Base-by-base conservation (phyloP, 768 basidiomycete species). In the Boletus tylopilopsis region DNA sequence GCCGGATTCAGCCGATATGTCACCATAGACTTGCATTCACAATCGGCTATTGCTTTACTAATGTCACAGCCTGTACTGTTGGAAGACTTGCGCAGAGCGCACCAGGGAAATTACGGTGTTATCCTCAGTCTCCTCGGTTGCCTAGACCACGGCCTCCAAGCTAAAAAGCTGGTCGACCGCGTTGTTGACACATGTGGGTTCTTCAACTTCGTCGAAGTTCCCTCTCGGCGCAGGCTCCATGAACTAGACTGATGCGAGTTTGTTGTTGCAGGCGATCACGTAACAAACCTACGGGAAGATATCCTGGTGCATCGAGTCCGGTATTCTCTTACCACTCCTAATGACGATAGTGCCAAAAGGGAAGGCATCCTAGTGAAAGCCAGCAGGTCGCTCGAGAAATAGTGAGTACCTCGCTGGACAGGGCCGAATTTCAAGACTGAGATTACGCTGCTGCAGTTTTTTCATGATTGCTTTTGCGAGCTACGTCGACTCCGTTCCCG, bases 381-480 rank as follows among this genome's bases (percentile, higher is more conserved):
- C 18, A 77, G 76, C 10, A 85, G 84, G 59, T 80, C 90, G 7
- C 64, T 94, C 35, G 91, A 94, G 69, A 91, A 93, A 78, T 94
- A 94, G 90, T 90, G 57, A n/a, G 84, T 68, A 3, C 29, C 15
- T n/a, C 8, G n/a, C 45, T 22, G 23, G 47, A 38, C 38, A 22
- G 44, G 22, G 25, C 11, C 25, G 23, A 44, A 18, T 45, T 38
- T 30, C 24, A 47, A 30, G 23, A 11, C 50, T 47, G 25, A 49
- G n/a, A 8, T 11, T n/a, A 22, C 12, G n/a, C 5, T 19, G 3
- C 36, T 10, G 18, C 49, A 93, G 90, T 67, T 96, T 95, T 73
- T 97, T 97, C 70, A 81, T 94, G 58, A 88, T 98, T 51, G 89
- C 87, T 0, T 99, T 97, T 60, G 88, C 94, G 3, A 90, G 84